phyloP scores from a whole-genome alignment of 495 filamentous ascomycete species.

The Tricharina praecox region DNA sequence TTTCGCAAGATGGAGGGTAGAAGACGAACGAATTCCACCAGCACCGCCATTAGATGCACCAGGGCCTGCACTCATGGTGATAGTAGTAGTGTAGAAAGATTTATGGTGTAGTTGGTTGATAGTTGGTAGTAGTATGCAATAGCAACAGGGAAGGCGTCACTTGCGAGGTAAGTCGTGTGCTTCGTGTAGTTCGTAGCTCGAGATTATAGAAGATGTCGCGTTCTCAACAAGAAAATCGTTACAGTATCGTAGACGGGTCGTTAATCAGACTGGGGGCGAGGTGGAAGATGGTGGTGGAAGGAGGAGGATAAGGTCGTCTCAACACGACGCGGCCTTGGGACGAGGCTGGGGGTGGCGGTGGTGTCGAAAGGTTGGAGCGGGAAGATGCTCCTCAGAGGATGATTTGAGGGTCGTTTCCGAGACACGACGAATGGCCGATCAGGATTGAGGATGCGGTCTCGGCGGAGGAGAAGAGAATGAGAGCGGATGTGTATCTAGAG shows the following conservation, averaged over 20 bases:
- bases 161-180: no score
- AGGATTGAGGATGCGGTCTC: neutral
- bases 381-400: no score
- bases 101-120: no score
- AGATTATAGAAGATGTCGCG: no score
- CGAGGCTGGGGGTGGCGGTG: neutral
- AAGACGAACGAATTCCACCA: slow-evolving; percentile 22
- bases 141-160: no score
- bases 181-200: no score
- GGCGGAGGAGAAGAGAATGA: neutral
- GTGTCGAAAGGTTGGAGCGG: neutral
- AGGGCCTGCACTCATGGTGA: slow-evolving; percentile 8
- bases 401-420: no score
- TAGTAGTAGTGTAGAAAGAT: neutral
- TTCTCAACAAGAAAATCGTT: slow-evolving; percentile 4
- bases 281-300: no score
- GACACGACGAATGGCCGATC: no score
- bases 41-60: slow-evolving; percentile 15
- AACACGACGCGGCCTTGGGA: neutral
- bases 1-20: neutral
- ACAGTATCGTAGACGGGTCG: slow-evolving; percentile 5
- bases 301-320: neutral
- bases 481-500: neutral
- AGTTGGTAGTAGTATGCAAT: no score
- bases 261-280: no score